Evolutionary conservation across 164 flowering plant genomes (phyloP), one percentile per base, ranked within the genome.

Genomic region (Chimonanthus praecox): DNA sequence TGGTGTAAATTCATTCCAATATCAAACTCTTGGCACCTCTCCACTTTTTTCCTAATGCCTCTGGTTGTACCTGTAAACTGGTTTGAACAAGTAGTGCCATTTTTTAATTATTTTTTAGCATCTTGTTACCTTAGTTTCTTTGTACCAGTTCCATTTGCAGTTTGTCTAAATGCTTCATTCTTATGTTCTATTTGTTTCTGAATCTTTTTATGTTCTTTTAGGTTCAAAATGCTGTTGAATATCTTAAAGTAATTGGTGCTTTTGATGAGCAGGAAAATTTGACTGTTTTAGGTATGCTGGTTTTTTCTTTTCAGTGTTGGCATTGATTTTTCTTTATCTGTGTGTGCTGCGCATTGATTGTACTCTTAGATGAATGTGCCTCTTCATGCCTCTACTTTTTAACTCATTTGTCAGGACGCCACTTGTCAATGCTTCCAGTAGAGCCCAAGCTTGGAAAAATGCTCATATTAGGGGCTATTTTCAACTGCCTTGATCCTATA

Each of bases 371-470:
- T 10, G 68, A 33, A 45, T 63, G 44, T 33, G 10, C 11, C 2
- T 65, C 47, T 45, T 33, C 33, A 10, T 5, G 45, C 13, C 67
- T 70, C 18, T 21, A 60, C 48, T 43, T 74, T 63, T 7, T 21
- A 21, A 49, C n/a, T 72, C 49, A 49, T 64, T 78, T 80, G 73
- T 67, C 95, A 94, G 99, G 99, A 33, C 91, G 82, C 48, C 82
- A 90, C 83, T 84, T 96, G 79, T 81, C 91, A 63, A 86, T 85
- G 88, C 98, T 96, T 79, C 99, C 99, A 0, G 78, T 94, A 89
- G 99, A 96, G 79, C 99, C 99, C 9, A 96, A 96, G 82, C 92
- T 90, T 73, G 99, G 99, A 71, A 96, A 96, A 83, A 96, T 94
- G 98, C 92, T 96, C 58, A 80, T 96, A 66, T 77, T 88, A 61